Percentiles rank a stretch among this genome's conserved stretches.
phyloP scores from a whole-genome alignment of 2,329 filamentous ascomycete species.

The Cercospora zeina region DNA sequence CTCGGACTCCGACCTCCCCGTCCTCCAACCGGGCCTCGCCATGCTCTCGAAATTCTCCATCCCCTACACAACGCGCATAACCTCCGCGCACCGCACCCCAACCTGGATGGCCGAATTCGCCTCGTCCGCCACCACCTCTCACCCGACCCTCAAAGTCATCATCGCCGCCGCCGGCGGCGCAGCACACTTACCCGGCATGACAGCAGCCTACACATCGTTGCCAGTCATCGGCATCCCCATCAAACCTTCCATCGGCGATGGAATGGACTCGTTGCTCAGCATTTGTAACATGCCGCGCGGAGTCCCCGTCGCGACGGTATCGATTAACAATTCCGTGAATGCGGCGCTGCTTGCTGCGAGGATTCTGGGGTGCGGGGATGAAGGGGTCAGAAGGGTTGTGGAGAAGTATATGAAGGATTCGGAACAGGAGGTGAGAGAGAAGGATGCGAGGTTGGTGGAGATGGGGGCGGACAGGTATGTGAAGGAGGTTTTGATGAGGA shows the following conservation, averaged over 20 bases:
- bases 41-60: constrained; percentile 70
- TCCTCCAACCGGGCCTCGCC: constrained; percentile 65
- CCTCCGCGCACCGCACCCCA: constrained; percentile 64
- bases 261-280: constrained; percentile 52
- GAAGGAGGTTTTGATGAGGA: constrained; percentile 35
- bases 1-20: constrained; percentile 72
- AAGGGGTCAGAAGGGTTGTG: constrained; percentile 59
- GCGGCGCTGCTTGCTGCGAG: constrained; percentile 51
- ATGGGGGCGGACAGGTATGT: constrained; percentile 44
- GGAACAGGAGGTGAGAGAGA: constrained; percentile 63
- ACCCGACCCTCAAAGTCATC: constrained; percentile 45
- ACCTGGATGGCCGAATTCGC: constrained; percentile 51
- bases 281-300: constrained; percentile 56
- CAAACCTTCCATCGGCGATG: constrained; percentile 53
- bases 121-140: constrained; percentile 42
- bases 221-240: constrained; percentile 56
- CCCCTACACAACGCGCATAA: constrained; percentile 71
- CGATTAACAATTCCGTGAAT: constrained; percentile 51
- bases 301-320: constrained; percentile 45
- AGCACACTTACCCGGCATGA: constrained; percentile 55
- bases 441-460: constrained; percentile 40
- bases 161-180: constrained; percentile 54
- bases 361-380: constrained; percentile 49
- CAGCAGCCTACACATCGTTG: constrained; percentile 51
- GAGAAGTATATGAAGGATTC: constrained; percentile 63